A percentile compares a stretch with the other conserved stretches of the same genome.
Evolutionary conservation across 495 filamentous ascomycete genomes (phyloP).

Genomic region (Trichoderma gamsii): DNA sequence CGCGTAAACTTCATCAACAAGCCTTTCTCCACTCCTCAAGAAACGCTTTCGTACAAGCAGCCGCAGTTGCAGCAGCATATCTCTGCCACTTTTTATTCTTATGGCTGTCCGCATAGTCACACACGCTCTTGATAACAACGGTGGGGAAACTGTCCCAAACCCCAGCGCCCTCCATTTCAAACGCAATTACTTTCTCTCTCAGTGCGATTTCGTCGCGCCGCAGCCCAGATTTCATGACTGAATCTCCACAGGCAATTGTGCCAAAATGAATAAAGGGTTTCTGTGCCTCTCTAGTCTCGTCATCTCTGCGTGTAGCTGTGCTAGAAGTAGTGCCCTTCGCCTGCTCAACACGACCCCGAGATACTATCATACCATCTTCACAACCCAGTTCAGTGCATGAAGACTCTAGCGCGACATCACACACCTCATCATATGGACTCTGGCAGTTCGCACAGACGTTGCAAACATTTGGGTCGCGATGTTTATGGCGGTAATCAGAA

Average conservation of each 20-base stretch:
- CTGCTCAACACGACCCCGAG: background rate
- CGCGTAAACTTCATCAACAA: background rate
- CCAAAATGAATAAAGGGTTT: slow-evolving; percentile 23
- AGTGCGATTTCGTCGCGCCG: slow-evolving; percentile 25
- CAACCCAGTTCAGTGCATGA: background rate
- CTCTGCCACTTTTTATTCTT: slow-evolving; percentile 39
- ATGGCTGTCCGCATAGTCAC: slow-evolving; percentile 40
- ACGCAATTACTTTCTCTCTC: slow-evolving; percentile 24
- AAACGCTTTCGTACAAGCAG: slow-evolving; percentile 24
- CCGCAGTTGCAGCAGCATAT: slow-evolving; percentile 35
- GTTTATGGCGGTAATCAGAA: background rate
- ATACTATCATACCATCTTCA: background rate
- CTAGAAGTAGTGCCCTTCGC: background rate
- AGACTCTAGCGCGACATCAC: background rate
- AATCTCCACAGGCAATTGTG: slow-evolving; percentile 25
- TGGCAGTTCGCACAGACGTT: background rate
- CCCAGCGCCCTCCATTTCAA: slow-evolving; percentile 37
- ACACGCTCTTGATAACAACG: slow-evolving; percentile 33
- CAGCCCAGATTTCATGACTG: slow-evolving; percentile 29
- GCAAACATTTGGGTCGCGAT: background rate
- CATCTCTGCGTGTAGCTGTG: background rate
- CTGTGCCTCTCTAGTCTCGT: background rate
- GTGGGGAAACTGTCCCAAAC: slow-evolving; percentile 29
- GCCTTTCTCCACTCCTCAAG: background rate
- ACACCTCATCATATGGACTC: background rate